Evolutionary conservation across 257 asterid genomes (phyloP), one percentile per base, ranked within the genome.

Genomic region (Nyctanthes arbortristis): DNA sequence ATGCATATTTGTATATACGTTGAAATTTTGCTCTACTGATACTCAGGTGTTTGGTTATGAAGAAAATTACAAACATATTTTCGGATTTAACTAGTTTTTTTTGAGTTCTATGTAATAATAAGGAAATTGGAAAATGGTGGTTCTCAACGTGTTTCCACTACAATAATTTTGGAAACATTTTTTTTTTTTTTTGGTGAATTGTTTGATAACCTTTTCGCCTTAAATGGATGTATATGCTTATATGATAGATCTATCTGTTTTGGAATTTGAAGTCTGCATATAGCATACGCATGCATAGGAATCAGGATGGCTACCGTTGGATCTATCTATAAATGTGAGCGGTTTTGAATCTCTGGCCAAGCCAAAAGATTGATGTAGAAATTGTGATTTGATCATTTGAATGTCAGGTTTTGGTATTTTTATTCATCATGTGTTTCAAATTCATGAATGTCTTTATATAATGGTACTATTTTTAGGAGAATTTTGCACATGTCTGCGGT

Each of bases 81-180:
- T 40, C 29, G 2, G 37, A 20, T 62, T 72, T 47, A 2, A 18
- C 20, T 4, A 9, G n/a, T 12, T 24, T 64, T n/a, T 72, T 14
- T 37, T 37, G 49, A 64, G 45, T 69, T 64, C 16, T 66, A 25
- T n/a, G n/a, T n/a, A n/a, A n/a, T n/a, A n/a, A n/a, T n/a, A n/a
- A n/a, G n/a, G n/a, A n/a, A n/a, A n/a, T n/a, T n/a, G n/a, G n/a
- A n/a, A n/a, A n/a, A n/a, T n/a, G n/a, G n/a, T n/a, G n/a, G n/a
- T n/a, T n/a, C n/a, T n/a, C n/a, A n/a, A n/a, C n/a, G n/a, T n/a
- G n/a, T n/a, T n/a, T n/a, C n/a, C n/a, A n/a, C n/a, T n/a, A n/a
- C n/a, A n/a, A n/a, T n/a, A n/a, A n/a, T n/a, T n/a, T n/a, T n/a
- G n/a, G n/a, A n/a, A n/a, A n/a, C n/a, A n/a, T n/a, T n/a, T n/a